These are phyloP conservation scores for Clavispora fructus DNA, from an alignment of 805 yeast genomes.

Conservation along the genomic window DNA sequence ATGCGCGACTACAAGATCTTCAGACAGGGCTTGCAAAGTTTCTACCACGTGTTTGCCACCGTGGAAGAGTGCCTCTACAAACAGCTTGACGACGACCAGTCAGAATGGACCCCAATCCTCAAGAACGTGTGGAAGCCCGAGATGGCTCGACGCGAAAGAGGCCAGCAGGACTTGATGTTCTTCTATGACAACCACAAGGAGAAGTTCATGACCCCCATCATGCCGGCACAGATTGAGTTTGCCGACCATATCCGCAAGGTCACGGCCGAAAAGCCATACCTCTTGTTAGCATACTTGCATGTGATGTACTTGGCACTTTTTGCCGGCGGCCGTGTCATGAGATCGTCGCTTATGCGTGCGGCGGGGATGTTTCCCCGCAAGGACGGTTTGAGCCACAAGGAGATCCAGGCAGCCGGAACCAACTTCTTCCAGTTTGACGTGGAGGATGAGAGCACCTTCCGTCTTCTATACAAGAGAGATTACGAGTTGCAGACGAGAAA, in stretches of 20 bases:
- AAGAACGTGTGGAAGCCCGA: conserved; percentile 64
- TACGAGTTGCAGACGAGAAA: conserved; percentile 75
- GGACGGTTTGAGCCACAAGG: conserved; percentile 59
- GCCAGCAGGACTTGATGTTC: conserved; percentile 60
- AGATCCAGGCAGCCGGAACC: conserved; percentile 57
- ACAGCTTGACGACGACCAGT: conserved; percentile 37
- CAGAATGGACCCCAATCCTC: conserved; percentile 42
- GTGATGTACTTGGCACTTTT: conserved; percentile 80
- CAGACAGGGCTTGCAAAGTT: conserved; percentile 75
- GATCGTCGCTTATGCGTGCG: conserved; percentile 60
- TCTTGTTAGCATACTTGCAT: conserved; percentile 75
- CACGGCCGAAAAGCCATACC: conserved; percentile 59
- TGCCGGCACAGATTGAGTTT: conserved; percentile 59
- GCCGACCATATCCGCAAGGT: conserved; percentile 52
- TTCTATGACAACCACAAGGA: conserved; percentile 52
- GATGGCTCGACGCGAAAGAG: conserved; percentile 54
- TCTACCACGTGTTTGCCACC: conserved; percentile 63
- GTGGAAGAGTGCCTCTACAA: conserved; percentile 49
- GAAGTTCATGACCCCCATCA: conserved; percentile 54
- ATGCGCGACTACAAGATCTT: conserved; percentile 69
- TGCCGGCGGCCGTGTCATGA: conserved; percentile 78
- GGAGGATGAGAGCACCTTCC: conserved; percentile 59
- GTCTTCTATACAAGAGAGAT: conserved; percentile 65
- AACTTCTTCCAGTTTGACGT: conserved; percentile 63
- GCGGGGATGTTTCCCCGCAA: conserved; percentile 73